Conservation (phyloP, 306 rosid species). For the Acmispon strigosus region DNA sequence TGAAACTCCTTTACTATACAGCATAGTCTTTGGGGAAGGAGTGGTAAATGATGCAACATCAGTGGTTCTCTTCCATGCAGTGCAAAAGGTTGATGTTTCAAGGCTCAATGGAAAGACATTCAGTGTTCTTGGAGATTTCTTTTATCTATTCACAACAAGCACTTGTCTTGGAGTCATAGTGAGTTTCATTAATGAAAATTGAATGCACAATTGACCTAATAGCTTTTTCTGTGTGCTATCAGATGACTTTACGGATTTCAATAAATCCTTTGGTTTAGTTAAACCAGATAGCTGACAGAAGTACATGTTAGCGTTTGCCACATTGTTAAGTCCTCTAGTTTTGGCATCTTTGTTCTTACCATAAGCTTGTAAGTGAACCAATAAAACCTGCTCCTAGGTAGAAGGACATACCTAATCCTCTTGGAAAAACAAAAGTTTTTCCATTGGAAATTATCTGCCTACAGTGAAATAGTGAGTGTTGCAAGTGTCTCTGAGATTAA, state of each 20-base stretch:
- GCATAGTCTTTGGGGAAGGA: conserved; percentile 95
- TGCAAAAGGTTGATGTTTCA: conserved; percentile 69
- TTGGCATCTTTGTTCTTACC: too few relatives aligned
- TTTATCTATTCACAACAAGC: conserved; percentile 72
- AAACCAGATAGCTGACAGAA: too few relatives aligned
- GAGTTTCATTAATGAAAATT: conserved; percentile 25
- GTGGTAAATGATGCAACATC: conserved; percentile 94
- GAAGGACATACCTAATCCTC: too few relatives aligned
- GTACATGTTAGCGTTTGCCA: too few relatives aligned
- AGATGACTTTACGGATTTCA: background rate
- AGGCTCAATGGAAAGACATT: conserved; percentile 24
- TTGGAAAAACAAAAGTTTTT: too few relatives aligned
- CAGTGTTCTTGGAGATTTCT: conserved; percentile 53
- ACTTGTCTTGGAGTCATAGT: conserved; percentile 69
- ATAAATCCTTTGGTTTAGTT: background rate
- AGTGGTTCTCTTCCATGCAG: conserved; percentile 83
- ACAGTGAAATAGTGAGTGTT: too few relatives aligned
- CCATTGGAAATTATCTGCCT: too few relatives aligned
- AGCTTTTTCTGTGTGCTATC: background rate
- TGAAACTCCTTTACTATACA: conserved; percentile 83
- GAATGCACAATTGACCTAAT: too few relatives aligned
- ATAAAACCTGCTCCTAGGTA: too few relatives aligned
- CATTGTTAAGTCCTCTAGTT: too few relatives aligned
- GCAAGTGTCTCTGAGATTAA: too few relatives aligned
- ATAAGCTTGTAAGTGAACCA: too few relatives aligned